Evolutionary conservation across 106 monocot genomes (phyloP), one percentile per base, ranked within the genome.

Genomic region (Dendrobium officinale): DNA sequence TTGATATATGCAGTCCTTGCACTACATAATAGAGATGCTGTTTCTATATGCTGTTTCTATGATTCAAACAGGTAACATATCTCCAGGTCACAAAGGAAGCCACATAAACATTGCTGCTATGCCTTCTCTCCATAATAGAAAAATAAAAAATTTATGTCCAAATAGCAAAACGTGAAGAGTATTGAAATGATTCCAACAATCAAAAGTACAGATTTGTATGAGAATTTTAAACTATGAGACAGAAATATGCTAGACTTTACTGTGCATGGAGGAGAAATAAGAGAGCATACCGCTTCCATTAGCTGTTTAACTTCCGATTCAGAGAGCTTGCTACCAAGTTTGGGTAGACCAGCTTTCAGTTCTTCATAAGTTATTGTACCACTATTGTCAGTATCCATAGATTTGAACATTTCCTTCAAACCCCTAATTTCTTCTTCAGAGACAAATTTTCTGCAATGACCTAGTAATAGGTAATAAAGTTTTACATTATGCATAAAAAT

Each of bases 341-440:
- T 95, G 16, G 90, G 88, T 44, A 95, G 87, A 77, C 95, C 95
- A 87, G 90, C 85, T 88, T 89, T 90, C 67, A 95, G 70, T 81
- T 95, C 95, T 73, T 95, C 92, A 79, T 79, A 90, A 26, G 95
- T 92, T 42, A 95, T 90, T 70, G 86, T 90, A 56, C 95, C 95
- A 78, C 88, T 92, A 75, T 90, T 90, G 77, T 95, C 95, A 48
- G 90, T 92, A 84, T 95, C 95, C 59, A 95, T 88, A 45, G 95
- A 90, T 81, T 83, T 92, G 79, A 95, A 95, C 88, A 95, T 88
- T 81, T 92, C 92, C 83, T 92, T 95, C 82, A 95, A 77, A 73
- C 95, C 95, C 84, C 85, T 85, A 48, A 92, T 95, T 83, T 95
- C 92, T 79, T 95, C 92, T 81, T 95, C 95, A 51, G 92, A 95